Evolutionary conservation across 2,329 filamentous ascomycete species (phyloP), one percentile per base, ranked within the genome.

Genomic region (Colletotrichum sp.): DNA sequence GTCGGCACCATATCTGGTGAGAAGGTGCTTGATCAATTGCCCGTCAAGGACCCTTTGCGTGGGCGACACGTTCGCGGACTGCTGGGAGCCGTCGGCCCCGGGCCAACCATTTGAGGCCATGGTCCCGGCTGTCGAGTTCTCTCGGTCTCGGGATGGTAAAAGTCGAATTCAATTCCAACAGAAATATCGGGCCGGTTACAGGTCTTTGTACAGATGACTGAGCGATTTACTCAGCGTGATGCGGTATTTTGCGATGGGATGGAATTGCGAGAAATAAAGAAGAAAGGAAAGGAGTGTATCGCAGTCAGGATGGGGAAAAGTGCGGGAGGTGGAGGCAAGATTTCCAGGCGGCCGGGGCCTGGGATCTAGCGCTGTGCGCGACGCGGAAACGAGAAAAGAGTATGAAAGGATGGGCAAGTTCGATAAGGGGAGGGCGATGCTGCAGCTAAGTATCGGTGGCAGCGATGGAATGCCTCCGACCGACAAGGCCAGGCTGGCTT

Each of bases 1-100:
- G n/a, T 84, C 81, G 30, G 78, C 80, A 36, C 81, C 80, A 71
- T 84, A 84, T 61, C 81, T 80, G 68, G 76, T 78, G 78, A 84
- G 79, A 10, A 84, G 80, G 77, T 84, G 82, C 36, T 83, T 81
- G 38, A 84, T 81, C 65, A 84, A 78, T 69, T 84, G 83, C 13
- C 81, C 82, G 72, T 84, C 83, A 48, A 84, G 79, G 18, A 70
- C 75, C 21, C 64, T 43, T 9, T 77, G 71, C n/a, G 71, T 76
- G 67, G 79, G 79, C 56, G 73, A 73, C 63, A 73, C 62, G 36
- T 75, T 63, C 21, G 38, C 12, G 4, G 72, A 62, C 21, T 56
- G 72, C 71, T 82, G 79, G 76, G 79, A 75, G 77, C 79, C 81
- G 70, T 83, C 82, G 65, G 75, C 75, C 65, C 82, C 81, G 74